Evolutionary conservation across 768 basidiomycete species (phyloP), one percentile per base, ranked within the genome.

Genomic region (Lactarius tabidus): DNA sequence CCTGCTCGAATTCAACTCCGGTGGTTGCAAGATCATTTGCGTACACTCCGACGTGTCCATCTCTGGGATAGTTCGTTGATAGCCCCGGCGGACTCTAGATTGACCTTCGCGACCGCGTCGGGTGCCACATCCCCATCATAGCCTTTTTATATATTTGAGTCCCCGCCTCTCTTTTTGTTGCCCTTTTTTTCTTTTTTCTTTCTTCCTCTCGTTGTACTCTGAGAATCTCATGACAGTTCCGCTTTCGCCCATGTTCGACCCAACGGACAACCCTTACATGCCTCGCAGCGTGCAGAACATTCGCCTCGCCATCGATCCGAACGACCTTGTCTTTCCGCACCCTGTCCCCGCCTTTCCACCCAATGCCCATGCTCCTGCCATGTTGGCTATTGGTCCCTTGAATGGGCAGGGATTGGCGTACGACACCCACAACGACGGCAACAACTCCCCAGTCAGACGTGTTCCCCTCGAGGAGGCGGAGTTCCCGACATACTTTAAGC

Each of bases 401-500:
- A 35, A 58, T 31, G 60, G 53, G 14, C 41, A 23, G 10, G 62
- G 57, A 18, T 43, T 20, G 6, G n/a, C 26, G 23, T 15, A 12
- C 14, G 12, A 35, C 52, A 28, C n/a, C 28, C 78, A 79, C 65
- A 76, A 74, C 68, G 69, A 70, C 35, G 69, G 67, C 23, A 80
- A 79, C n/a, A 79, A 81, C 63, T 75, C 79, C 1, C 81, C 80
- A 8, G 73, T 74, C 1, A 57, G 29, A 6, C 56, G 83, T 57
- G 78, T 78, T 1, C 84, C 87, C 69, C 64, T 90, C 10, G 72
- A 67, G 35, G 73, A 75, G 45, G 77, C 82, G 26, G 87, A 90
- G 2, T 85, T 88, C 69, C 84, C 86, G 0, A 59, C 51, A 15
- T 85, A 85, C 75, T 91, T 91, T 69, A 69, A 70, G 36, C 85